These are phyloP conservation scores for Berberis thunbergii DNA, from an alignment of 164 flowering plant species.

Conservation along the genomic window DNA sequence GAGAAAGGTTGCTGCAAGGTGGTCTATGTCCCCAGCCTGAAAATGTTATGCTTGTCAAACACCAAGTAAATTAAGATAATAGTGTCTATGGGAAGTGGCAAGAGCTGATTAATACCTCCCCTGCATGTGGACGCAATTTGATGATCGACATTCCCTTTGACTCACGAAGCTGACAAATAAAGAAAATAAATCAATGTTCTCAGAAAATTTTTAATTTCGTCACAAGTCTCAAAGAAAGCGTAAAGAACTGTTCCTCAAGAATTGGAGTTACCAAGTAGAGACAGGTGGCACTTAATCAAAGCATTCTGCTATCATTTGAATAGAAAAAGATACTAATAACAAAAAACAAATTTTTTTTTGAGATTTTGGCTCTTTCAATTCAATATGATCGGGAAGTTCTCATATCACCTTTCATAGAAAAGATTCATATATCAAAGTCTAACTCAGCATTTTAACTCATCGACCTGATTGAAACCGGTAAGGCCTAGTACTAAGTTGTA, in stretches of 20 bases:
- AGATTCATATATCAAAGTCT: no score
- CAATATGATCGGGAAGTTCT: no score
- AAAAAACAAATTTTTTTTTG: no score
- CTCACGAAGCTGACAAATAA: conserved; percentile 5
- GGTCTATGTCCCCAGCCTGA: conserved; percentile 10
- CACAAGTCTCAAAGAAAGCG: neutral
- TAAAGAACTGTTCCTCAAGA: neutral
- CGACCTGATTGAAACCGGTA: no score
- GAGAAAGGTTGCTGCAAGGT: conserved; percentile 10
- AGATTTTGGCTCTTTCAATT: no score
- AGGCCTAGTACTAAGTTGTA: no score
- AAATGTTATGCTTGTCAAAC: neutral
- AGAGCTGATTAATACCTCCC: conserved; percentile 1
- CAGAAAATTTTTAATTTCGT: neutral
- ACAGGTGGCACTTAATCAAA: no score
- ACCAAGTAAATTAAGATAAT: no score
- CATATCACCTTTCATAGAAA: no score
- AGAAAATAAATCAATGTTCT: neutral
- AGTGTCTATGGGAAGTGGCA: neutral
- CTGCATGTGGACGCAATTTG: conserved; percentile 7
- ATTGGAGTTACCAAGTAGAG: neutral
- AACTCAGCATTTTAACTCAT: no score
- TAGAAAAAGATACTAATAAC: no score
- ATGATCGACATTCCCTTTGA: conserved; percentile 7
- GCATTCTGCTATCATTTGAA: no score